A percentile compares a stretch with the other conserved stretches of the same genome.
These are phyloP conservation scores for Pseudotulostoma volvatum DNA, from an alignment of 495 filamentous ascomycete genomes.

Conservation along the genomic window DNA sequence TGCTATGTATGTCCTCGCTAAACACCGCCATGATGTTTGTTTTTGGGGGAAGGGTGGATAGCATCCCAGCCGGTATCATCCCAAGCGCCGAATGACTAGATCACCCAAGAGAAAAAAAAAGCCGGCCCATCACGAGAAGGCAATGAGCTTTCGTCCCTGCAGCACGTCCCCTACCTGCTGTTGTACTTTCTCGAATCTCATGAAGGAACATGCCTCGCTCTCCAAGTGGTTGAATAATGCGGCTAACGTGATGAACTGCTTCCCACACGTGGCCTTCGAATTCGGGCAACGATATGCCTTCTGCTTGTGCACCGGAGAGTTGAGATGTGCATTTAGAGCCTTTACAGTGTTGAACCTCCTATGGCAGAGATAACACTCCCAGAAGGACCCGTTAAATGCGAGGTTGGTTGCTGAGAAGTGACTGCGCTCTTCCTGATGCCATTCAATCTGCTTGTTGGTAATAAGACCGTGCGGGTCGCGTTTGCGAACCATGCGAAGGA, in stretches of 20 bases:
- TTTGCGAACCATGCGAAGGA: conserved; percentile 15
- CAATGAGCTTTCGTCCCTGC: conserved; percentile 2
- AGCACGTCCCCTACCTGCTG: conserved; percentile 7
- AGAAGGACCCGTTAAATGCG: conserved; percentile 23
- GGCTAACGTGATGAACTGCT: conserved; percentile 31
- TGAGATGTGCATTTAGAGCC: conserved; percentile 19
- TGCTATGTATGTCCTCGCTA: too few species aligned
- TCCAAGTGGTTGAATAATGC: conserved; percentile 38
- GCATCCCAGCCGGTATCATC: too few species aligned
- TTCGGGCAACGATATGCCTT: conserved; percentile 40
- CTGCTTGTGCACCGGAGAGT: conserved; percentile 25
- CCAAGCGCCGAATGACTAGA: too few species aligned
- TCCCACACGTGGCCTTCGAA: conserved; percentile 20
- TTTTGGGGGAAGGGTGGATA: too few species aligned
- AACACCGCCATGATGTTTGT: too few species aligned
- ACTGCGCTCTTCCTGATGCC: conserved; percentile 10
- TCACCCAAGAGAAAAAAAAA: too few species aligned
- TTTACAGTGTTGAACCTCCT: conserved; percentile 10
- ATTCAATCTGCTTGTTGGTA: conserved; percentile 25
- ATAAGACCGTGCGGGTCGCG: conserved; percentile 22
- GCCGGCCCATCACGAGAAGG: too few species aligned
- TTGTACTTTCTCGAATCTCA: conserved; percentile 33
- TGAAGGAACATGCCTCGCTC: conserved; percentile 34
- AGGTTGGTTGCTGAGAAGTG: conserved; percentile 9
- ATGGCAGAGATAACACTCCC: conserved; percentile 34